These are phyloP conservation scores for Claviceps sp. DNA, from an alignment of 2,329 filamentous ascomycete species.

Conservation along the genomic window DNA sequence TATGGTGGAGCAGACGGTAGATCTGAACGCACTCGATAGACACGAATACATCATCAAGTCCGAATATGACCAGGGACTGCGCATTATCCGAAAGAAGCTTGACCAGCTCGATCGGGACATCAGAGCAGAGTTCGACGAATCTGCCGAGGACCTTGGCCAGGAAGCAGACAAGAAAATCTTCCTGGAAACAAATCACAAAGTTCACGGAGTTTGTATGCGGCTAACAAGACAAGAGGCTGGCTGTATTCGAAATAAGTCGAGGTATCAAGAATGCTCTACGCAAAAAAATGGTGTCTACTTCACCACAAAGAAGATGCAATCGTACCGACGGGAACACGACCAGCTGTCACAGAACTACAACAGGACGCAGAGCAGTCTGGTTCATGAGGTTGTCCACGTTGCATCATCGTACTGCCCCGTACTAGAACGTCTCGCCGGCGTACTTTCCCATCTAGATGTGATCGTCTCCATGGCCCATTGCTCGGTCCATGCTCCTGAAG, in stretches of 20 bases:
- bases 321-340: slow-evolving; percentile 79
- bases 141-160: slow-evolving; percentile 70
- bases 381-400: slow-evolving; percentile 83
- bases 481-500: slow-evolving; percentile 80
- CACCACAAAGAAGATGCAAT: slow-evolving; percentile 70
- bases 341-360: slow-evolving; percentile 92
- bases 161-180: slow-evolving; percentile 98
- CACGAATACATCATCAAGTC: slow-evolving; percentile 99
- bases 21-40: slow-evolving; percentile 86
- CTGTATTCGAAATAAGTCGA: slow-evolving; percentile 81
- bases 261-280: slow-evolving; percentile 90
- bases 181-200: slow-evolving; percentile 77
- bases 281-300: slow-evolving; percentile 99
- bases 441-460: slow-evolving; percentile 83
- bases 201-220: slow-evolving; percentile 93
- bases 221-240: slow-evolving; percentile 82
- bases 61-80: slow-evolving; percentile 83
- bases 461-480: slow-evolving; percentile 89
- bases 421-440: slow-evolving; percentile 73
- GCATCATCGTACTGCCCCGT: slow-evolving; percentile 92
- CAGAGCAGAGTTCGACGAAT: slow-evolving; percentile 63
- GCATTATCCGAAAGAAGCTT: slow-evolving; percentile 80
- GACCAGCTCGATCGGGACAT: slow-evolving; percentile 76
- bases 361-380: slow-evolving; percentile 79
- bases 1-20: slow-evolving; percentile 97